Evolutionary conservation across 1,139 yeast species (phyloP).

Genomic region (Taphrina populina): DNA sequence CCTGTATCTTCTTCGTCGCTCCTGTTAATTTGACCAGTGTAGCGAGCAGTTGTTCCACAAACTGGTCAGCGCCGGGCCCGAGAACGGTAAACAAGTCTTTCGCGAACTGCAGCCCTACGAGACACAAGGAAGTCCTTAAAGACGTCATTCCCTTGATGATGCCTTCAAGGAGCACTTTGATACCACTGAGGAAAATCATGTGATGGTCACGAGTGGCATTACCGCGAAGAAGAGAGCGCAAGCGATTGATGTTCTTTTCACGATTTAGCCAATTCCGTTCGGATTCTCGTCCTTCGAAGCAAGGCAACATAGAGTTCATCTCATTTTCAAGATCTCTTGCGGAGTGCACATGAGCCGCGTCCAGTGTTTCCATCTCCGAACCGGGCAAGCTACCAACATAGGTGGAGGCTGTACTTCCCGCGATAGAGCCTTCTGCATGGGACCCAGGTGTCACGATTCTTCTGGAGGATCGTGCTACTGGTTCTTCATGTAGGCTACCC

Average conservation of each 20-base stretch:
- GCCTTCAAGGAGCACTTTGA: conserved; percentile 58
- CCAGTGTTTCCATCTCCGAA: conserved; percentile 44
- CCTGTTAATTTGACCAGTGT: conserved; percentile 64
- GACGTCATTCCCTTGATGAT: conserved; percentile 67
- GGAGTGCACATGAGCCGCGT: conserved; percentile 40
- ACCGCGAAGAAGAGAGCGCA: conserved; percentile 65
- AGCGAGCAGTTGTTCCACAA: conserved; percentile 62
- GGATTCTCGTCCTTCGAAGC: conserved; percentile 77
- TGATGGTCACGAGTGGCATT: conserved; percentile 51
- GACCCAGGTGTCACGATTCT: conserved; percentile 34
- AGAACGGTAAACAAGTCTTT: conserved; percentile 65
- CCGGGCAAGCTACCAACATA: conserved; percentile 39
- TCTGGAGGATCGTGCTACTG: conserved; percentile 17
- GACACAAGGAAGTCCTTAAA: conserved; percentile 76
- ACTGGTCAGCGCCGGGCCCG: conserved; percentile 55
- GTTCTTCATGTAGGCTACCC: conserved; percentile 7
- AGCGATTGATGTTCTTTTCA: conserved; percentile 58
- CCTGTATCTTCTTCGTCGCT: conserved; percentile 76
- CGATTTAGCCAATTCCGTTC: conserved; percentile 82
- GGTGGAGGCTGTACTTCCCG: conserved; percentile 32
- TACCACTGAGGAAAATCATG: conserved; percentile 49
- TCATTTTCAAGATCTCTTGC: conserved; percentile 47
- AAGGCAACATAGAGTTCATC: conserved; percentile 46
- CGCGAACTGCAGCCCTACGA: conserved; percentile 73
- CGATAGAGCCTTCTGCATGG: conserved; percentile 20